Conservation (phyloP, 2,329 filamentous ascomycete genomes). For the Myriosclerotinia duriaeana region DNA sequence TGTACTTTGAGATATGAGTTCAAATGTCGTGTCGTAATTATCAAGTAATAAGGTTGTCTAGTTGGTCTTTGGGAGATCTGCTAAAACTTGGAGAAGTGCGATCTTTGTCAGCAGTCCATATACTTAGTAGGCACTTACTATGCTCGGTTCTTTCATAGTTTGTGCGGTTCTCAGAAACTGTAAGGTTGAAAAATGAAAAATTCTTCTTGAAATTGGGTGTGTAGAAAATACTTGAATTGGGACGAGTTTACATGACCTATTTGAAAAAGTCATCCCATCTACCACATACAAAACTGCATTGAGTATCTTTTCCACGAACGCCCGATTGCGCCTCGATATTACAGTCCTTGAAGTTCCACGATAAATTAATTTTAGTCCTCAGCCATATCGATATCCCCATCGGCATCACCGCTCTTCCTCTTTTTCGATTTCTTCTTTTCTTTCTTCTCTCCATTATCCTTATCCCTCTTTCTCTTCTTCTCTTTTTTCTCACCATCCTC, state of each 20-base stretch:
- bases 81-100: conserved; percentile 3
- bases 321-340: conserved; percentile 18
- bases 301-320: conserved; percentile 21
- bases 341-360: neutral
- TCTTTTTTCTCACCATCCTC: conserved; percentile 61
- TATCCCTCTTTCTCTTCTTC: conserved; percentile 47
- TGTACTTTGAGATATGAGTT: conserved; percentile 12
- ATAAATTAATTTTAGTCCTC: conserved; percentile 17
- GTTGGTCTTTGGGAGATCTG: neutral
- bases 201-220: neutral
- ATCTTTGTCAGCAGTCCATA: conserved; percentile 14
- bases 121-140: neutral
- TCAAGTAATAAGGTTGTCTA: conserved; percentile 1
- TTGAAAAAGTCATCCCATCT: neutral
- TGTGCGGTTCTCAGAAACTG: neutral
- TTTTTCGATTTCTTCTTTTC: conserved; percentile 31
- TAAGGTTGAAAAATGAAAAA: neutral
- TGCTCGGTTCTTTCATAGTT: neutral
- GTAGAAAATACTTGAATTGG: conserved; percentile 15
- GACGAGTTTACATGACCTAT: neutral
- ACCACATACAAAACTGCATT: conserved; percentile 14
- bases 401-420: conserved; percentile 25
- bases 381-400: conserved; percentile 22
- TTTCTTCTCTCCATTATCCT: conserved; percentile 34
- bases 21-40: neutral